Percentiles rank a stretch among this genome's conserved stretches.
phyloP scores from a whole-genome alignment of 2,329 filamentous ascomycete species.

The Cladosporium halotolerans region DNA sequence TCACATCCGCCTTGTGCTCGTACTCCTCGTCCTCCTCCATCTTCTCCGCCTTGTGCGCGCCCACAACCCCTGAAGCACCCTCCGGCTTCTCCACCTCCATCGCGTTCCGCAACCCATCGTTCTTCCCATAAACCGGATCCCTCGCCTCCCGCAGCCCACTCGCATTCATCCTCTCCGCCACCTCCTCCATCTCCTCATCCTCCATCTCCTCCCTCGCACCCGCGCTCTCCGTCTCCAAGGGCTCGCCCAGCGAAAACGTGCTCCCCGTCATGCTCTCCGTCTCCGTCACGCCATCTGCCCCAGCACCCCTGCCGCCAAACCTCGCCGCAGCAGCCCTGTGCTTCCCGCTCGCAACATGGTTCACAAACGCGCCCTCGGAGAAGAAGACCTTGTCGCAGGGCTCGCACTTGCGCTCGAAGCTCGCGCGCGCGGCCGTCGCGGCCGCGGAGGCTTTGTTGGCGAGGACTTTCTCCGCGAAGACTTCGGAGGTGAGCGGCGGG shows the following conservation, averaged over 20 bases:
- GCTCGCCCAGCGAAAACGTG: conserved; percentile 84
- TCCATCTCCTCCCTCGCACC: conserved; percentile 46
- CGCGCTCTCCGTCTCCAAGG: conserved; percentile 50
- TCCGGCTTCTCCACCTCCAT: conserved; percentile 10
- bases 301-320: conserved; percentile 32
- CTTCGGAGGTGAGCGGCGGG: conserved; percentile 82
- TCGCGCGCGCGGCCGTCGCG: conserved; percentile 79
- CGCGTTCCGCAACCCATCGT: conserved; percentile 12
- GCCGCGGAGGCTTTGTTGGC: conserved; percentile 79
- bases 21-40: conserved; percentile 30
- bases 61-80: conserved; percentile 16
- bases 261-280: conserved; percentile 72
- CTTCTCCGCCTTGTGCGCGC: conserved; percentile 35
- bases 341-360: conserved; percentile 86
- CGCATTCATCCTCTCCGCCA: conserved; percentile 71
- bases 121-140: conserved; percentile 31
- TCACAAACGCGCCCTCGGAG: conserved; percentile 92
- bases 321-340: conserved; percentile 65
- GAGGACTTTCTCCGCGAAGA: conserved; percentile 92
- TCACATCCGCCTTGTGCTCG: conserved; percentile 36
- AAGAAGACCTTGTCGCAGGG: conserved; percentile 89
- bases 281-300: conserved; percentile 50
- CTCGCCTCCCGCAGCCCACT: conserved; percentile 38
- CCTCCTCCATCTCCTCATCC: conserved; percentile 68
- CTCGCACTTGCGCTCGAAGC: conserved; percentile 76